phyloP scores from a whole-genome alignment of 345 rosid species.

The Psidium friedrichsthalianum region DNA sequence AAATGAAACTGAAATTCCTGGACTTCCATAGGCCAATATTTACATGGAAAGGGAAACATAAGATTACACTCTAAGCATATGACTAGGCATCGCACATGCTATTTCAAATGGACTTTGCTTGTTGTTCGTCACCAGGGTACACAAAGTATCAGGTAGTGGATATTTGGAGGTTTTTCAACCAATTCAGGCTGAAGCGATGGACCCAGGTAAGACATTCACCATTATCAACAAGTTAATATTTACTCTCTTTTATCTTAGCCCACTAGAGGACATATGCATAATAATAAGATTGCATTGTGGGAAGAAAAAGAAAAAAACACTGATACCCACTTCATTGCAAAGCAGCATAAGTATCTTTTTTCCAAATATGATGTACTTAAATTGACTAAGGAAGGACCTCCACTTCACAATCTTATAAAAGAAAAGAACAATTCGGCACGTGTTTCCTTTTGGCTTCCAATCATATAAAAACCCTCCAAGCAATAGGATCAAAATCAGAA shows the following conservation, averaged over 20 bases:
- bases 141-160: neutral
- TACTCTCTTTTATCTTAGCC: neutral
- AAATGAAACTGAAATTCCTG: neutral
- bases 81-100: neutral
- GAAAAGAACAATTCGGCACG: neutral
- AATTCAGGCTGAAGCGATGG: neutral
- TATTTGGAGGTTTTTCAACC: neutral
- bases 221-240: neutral
- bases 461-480: neutral
- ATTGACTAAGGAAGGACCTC: neutral
- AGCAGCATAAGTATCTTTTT: neutral
- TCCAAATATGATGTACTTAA: neutral
- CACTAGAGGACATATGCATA: neutral
- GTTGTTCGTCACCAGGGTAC: neutral
- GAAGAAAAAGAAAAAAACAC: neutral
- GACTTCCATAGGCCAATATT: neutral
- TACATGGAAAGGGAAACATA: neutral
- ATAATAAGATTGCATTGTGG: neutral
- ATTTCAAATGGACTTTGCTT: neutral
- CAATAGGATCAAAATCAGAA: neutral
- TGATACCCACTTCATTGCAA: neutral
- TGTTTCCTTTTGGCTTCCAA: neutral
- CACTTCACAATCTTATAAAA: neutral
- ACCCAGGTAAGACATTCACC: neutral
- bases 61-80: neutral